These are phyloP conservation scores for Durusdinium trenchii DNA, from an alignment of 73 alveolate genomes.

Conservation along the genomic window DNA sequence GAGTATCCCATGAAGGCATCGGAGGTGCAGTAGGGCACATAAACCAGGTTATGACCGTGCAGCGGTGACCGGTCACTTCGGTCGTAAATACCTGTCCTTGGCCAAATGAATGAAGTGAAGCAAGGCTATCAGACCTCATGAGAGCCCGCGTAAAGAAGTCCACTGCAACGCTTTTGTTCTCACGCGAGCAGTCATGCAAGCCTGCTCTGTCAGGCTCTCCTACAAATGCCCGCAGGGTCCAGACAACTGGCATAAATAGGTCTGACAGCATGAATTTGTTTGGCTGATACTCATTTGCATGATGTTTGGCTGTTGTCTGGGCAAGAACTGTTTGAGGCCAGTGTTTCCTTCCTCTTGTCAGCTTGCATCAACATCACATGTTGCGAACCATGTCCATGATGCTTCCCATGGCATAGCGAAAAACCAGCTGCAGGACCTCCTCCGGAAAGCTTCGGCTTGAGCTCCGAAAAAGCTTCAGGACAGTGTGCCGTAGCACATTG, in stretches of 20 bases:
- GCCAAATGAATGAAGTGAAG: not conserved
- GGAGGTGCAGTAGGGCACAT: constrained; percentile 91
- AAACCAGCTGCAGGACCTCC: constrained; percentile 47
- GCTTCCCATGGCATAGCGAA: constrained; percentile 63
- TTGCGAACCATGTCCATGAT: constrained; percentile 25
- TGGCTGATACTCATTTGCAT: too few species aligned
- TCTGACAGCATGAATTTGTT: too few species aligned
- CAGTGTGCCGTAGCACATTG: constrained; percentile 42
- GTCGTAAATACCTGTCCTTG: constrained; percentile 64
- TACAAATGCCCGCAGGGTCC: too few species aligned
- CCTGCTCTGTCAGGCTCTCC: too few species aligned
- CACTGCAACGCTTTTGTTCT: too few species aligned
- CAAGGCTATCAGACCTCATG: not conserved
- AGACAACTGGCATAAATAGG: too few species aligned
- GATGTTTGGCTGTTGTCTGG: too few species aligned
- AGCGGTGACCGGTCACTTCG: not conserved
- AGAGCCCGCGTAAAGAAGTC: too few species aligned
- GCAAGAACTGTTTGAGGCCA: too few species aligned
- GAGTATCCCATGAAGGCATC: constrained; percentile 93
- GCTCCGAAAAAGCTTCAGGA: constrained; percentile 43
- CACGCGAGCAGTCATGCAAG: too few species aligned
- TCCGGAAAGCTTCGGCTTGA: constrained; percentile 9
- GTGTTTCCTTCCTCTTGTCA: too few species aligned
- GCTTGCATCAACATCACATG: not conserved
- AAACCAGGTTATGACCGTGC: constrained; percentile 31